A percentile compares a stretch with the other conserved stretches of the same genome.
These are phyloP conservation scores for Wallacemonas sp. DNA, from an alignment of 208 protist genomes.

Conservation along the genomic window DNA sequence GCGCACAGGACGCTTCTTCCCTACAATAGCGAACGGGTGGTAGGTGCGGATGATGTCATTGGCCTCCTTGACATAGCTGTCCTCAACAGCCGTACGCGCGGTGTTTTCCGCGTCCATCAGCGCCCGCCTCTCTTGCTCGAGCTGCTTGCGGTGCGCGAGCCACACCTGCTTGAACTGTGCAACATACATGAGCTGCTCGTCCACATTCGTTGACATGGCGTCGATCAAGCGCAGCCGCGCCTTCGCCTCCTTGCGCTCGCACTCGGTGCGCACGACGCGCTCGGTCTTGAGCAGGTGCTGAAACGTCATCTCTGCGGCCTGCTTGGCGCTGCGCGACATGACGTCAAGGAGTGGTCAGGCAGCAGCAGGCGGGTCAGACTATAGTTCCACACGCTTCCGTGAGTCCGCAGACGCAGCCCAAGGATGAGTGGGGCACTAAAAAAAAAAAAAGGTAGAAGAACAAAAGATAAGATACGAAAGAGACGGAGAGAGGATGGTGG, in stretches of 20 bases:
- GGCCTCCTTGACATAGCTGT: slow-evolving; percentile 21
- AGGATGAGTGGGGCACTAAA: slow-evolving; percentile 20
- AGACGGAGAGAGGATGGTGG: background rate
- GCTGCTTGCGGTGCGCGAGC: slow-evolving; percentile 55
- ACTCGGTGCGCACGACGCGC: slow-evolving; percentile 75
- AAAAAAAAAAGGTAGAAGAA: slow-evolving; percentile 5
- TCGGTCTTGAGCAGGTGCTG: slow-evolving; percentile 73
- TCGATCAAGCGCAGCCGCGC: slow-evolving; percentile 66
- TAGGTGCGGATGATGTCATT: slow-evolving; percentile 24
- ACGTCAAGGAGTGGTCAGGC: background rate
- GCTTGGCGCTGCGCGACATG: slow-evolving; percentile 32
- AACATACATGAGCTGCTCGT: slow-evolving; percentile 81
- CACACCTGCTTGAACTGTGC: slow-evolving; percentile 85
- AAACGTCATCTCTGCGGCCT: slow-evolving; percentile 29
- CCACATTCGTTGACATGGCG: slow-evolving; percentile 56
- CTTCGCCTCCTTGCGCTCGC: slow-evolving; percentile 77
- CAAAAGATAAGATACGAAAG: slow-evolving; percentile 8
- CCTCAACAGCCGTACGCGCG: slow-evolving; percentile 16
- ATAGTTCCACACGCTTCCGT: too few relatives aligned
- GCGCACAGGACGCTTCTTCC: background rate
- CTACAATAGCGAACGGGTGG: slow-evolving; percentile 11
- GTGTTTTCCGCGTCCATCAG: slow-evolving; percentile 44
- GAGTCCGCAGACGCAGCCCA: background rate
- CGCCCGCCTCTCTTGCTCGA: slow-evolving; percentile 58
- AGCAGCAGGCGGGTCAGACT: too few relatives aligned